Evolutionary conservation across 345 rosid species (phyloP), one percentile per base, ranked within the genome.

Genomic region (Citrus trifoliata): DNA sequence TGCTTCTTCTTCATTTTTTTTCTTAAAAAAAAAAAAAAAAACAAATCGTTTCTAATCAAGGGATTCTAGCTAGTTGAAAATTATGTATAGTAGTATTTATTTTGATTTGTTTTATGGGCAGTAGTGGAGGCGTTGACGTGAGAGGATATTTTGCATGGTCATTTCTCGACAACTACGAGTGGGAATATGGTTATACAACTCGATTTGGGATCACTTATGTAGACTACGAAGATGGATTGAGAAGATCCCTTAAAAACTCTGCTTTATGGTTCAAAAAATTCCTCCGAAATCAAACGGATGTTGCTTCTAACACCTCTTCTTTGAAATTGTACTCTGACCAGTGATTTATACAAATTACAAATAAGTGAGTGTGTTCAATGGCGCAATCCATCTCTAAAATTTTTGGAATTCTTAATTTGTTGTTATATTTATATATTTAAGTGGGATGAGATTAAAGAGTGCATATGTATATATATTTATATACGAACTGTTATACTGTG

Each of bases 81-180:
- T 13, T 46, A 46, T 0, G 1, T 13, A 13, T 3, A 1, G 18
- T 46, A 46, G 51, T 13, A 3, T 46, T 46, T 46, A 12, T 46
- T 46, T 0, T 3, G 51, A 46, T 46, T 46, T 12, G 18, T 46
- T 35, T 35, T 13, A 12, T 46, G 0, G 18, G 5, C 51, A 3
- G 65, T 65, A 81, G 86, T 78, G 82, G 81, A 35, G 90, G 90
- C 55, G 88, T 82, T 24, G 78, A 83, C 10, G 85, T 85, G 30
- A 85, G 81, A 48, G 90, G 88, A 37, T 87, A 78, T 72, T 85
- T 79, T 61, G 83, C 80, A 2, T 87, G 89, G 89, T 85, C 89
- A 6, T 83, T 87, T 74, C 33, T 85, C 14, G 89, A 87, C 67
- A 81, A 87, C 22, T 85, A 83, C 10, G 86, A 87, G 60, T 87